These are phyloP conservation scores for Candida sphagnicola DNA, from an alignment of 805 yeast species.

Conservation along the genomic window DNA sequence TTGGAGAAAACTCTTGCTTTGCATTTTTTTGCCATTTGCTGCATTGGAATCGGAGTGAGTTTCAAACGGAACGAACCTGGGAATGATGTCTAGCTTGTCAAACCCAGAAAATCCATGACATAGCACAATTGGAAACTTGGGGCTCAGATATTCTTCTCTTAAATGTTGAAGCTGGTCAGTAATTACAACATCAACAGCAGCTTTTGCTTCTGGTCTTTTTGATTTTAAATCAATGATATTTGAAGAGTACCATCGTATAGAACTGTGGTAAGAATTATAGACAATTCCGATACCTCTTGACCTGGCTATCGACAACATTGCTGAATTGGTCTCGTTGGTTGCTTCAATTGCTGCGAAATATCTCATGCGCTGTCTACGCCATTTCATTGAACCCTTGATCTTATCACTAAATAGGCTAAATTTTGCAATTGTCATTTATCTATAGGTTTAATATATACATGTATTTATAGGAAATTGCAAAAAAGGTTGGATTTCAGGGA, in stretches of 20 bases:
- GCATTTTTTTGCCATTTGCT: conserved; percentile 10
- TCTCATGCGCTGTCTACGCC: background rate
- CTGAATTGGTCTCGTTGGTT: too few relatives aligned
- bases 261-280: background rate
- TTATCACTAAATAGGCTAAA: too few relatives aligned
- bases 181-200: conserved; percentile 10
- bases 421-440: too few relatives aligned
- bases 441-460: too few relatives aligned
- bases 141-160: conserved; percentile 46
- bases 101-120: conserved; percentile 90
- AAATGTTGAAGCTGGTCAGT: conserved; percentile 26
- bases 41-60: background rate
- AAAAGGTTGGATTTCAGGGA: too few relatives aligned
- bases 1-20: conserved; percentile 29
- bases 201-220: conserved; percentile 12
- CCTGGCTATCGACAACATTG: background rate
- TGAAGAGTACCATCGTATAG: background rate
- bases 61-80: conserved; percentile 10
- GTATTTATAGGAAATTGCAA: too few relatives aligned
- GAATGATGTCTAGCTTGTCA: conserved; percentile 39
- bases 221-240: conserved; percentile 3
- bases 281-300: background rate
- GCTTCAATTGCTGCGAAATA: background rate
- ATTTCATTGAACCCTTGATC: too few relatives aligned
- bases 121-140: conserved; percentile 69